Evolutionary conservation across 2,329 filamentous ascomycete species (phyloP).

Genomic region (Neoarthrinium moseri): DNA sequence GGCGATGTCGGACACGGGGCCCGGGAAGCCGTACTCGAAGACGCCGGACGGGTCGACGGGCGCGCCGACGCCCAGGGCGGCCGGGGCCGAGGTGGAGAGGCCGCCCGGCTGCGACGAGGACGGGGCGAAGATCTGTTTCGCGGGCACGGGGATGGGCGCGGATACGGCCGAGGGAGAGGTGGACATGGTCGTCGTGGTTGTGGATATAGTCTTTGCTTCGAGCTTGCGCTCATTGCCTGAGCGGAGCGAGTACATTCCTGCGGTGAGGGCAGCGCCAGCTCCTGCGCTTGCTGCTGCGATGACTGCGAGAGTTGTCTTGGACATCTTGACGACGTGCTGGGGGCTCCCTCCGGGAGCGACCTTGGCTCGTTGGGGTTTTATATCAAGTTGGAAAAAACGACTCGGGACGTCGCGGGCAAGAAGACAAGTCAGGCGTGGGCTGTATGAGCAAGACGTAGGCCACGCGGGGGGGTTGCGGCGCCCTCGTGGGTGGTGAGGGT

Average conservation of each 20-base stretch:
- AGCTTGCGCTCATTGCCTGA: constrained; percentile 32
- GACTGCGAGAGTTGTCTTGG: constrained; percentile 72
- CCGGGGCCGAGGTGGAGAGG: constrained; percentile 27
- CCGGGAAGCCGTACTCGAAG: constrained; percentile 88
- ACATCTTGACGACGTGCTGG: constrained; percentile 53
- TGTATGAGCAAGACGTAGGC: constrained; percentile 7
- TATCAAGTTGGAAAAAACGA: background rate
- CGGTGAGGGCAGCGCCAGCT: constrained; percentile 72
- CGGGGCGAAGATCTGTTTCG: constrained; percentile 53
- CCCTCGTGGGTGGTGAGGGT: constrained; percentile 9
- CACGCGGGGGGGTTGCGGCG: constrained; percentile 6
- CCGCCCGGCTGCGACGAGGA: constrained; percentile 21
- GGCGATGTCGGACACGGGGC: constrained; percentile 81
- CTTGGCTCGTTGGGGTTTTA: constrained; percentile 8
- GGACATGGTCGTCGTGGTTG: constrained; percentile 28
- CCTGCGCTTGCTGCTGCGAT: constrained; percentile 76
- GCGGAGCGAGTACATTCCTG: constrained; percentile 63
- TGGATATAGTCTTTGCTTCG: constrained; percentile 42
- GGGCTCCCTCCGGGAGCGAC: constrained; percentile 12
- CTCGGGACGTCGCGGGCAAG: background rate
- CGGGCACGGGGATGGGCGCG: constrained; percentile 45
- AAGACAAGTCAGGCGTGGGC: constrained; percentile 3
- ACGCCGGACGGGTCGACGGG: constrained; percentile 74
- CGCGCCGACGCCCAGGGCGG: constrained; percentile 30
- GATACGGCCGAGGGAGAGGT: constrained; percentile 32